A percentile compares a stretch with the other conserved stretches of the same genome.
Conservation (phyloP, 2,329 filamentous ascomycete genomes). For the Lachnellula occidentalis region DNA sequence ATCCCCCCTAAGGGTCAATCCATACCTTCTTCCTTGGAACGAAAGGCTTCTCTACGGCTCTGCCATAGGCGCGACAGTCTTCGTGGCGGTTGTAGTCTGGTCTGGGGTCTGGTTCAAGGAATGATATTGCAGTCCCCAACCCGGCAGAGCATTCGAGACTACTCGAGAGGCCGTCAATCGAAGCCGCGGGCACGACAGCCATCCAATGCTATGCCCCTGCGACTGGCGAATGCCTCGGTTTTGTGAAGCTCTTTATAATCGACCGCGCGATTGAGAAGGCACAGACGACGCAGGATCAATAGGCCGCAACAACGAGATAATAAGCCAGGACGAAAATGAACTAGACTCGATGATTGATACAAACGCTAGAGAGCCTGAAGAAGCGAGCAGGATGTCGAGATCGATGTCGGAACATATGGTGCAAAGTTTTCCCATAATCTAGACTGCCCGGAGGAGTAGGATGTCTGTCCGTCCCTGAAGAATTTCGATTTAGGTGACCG, state of each 20-base stretch:
- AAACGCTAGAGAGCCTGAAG: constrained; percentile 38
- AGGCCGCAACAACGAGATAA: constrained; percentile 74
- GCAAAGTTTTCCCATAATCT: constrained; percentile 83
- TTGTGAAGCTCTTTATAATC: constrained; percentile 75
- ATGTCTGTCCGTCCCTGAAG: constrained; percentile 92
- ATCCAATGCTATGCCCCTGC: constrained; percentile 88
- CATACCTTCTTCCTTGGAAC: constrained; percentile 14
- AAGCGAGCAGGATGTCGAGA: constrained; percentile 58
- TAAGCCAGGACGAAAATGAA: constrained; percentile 36
- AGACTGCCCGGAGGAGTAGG: constrained; percentile 69
- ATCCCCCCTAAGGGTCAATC: too few species aligned
- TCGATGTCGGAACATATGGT: constrained; percentile 72
- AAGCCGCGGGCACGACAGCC: constrained; percentile 57
- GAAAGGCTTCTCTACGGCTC: constrained; percentile 18
- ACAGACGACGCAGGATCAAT: constrained; percentile 66
- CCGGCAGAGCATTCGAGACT: constrained; percentile 51
- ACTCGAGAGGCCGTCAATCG: constrained; percentile 56
- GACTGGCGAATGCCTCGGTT: constrained; percentile 76
- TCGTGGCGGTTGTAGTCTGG: constrained; percentile 22
- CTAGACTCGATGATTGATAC: constrained; percentile 33
- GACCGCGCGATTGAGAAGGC: constrained; percentile 73
- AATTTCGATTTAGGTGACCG: constrained; percentile 87
- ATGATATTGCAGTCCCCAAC: constrained; percentile 47
- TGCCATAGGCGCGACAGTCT: constrained; percentile 15
- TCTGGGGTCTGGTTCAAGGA: constrained; percentile 16